Base-by-base conservation (phyloP, 768 basidiomycete genomes). In the Suillus spraguei region DNA sequence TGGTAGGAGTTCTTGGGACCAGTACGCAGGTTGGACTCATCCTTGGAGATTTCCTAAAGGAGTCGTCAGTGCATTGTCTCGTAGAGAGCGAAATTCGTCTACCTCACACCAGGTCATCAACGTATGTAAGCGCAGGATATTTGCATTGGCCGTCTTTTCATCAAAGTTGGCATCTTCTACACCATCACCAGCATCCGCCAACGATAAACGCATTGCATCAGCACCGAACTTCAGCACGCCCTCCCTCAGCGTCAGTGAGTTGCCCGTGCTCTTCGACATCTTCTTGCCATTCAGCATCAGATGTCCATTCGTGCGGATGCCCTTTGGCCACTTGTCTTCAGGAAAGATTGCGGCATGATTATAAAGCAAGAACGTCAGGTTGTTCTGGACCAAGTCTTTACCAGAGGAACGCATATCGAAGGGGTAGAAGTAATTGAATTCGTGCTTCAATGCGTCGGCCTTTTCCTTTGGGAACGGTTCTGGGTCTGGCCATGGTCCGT, bases 121-220 rank as follows among this genome's bases (percentile, higher is more conserved):
- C 0, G 97, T 99, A 74, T 96, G 91, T 65, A 99, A 80, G 59
- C 97, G 85, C 73, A 99, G 76, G 72, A 99, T 99, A 65, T 94
- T 95, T 13, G 97, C 95, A 73, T 99, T 99, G 20, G 97, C 97
- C 6, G 91, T 92, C 80, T 95, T 92, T 83, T 99, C 97, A 73
- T 99, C 97, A 70, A 99, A 99, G 81, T 99, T 99, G 52, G 97
- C 97, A 77, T 99, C 97, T 76, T 97, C 96, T 68, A 98, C 85
- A 59, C 95, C 94, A 74, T 99, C 97, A 16, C 97, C 97, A 33
- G 95, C 95, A 79, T 99, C 97, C 32, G 97, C 97, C 76, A 99
- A 82, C 22, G 88, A 85, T 79, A 99, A 77, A 61, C 97, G 83
- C 70, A 91, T 96, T 38, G 96, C 94, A 74, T 99, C 97, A 41